Percentiles rank a stretch among this genome's conserved stretches.
Conservation (phyloP, 1,139 yeast species). For the Magnusiomyces clavatus region DNA sequence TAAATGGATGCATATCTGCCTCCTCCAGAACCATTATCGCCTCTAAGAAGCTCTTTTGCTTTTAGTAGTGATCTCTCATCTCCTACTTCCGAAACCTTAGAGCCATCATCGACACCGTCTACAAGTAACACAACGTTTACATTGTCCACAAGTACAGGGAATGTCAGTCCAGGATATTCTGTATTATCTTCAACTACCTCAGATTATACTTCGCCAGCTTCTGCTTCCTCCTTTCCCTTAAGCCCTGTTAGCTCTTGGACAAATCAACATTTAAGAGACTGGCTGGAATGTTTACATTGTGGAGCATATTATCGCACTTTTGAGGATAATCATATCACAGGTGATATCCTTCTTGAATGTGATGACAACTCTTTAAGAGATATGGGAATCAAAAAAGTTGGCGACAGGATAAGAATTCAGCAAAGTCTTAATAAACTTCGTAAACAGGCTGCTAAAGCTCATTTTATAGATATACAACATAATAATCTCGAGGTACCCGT, state of each 20-base stretch:
- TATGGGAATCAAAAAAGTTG: slow-evolving; percentile 67
- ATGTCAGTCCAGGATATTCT: background rate
- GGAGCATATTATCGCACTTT: slow-evolving; percentile 22
- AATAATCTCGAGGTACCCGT: too few relatives aligned
- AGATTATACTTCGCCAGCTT: slow-evolving; percentile 6
- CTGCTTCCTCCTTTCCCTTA: slow-evolving; percentile 10
- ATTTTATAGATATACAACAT: slow-evolving; percentile 16
- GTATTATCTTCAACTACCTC: slow-evolving; percentile 1
- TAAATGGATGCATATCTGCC: slow-evolving; percentile 24
- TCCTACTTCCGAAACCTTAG: slow-evolving; percentile 1
- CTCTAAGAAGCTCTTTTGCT: slow-evolving; percentile 24
- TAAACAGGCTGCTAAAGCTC: slow-evolving; percentile 26
- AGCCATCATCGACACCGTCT: background rate
- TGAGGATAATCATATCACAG: slow-evolving; percentile 45
- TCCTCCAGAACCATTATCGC: slow-evolving; percentile 26
- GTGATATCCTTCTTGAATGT: slow-evolving; percentile 53
- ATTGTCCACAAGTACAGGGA: background rate
- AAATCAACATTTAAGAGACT: slow-evolving; percentile 26
- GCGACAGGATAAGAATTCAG: slow-evolving; percentile 68
- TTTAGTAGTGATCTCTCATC: slow-evolving; percentile 14
- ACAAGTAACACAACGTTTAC: background rate
- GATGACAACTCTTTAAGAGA: slow-evolving; percentile 66
- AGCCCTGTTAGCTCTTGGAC: slow-evolving; percentile 24
- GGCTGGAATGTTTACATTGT: slow-evolving; percentile 27
- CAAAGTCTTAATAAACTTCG: slow-evolving; percentile 37